Percentiles rank a stretch among this genome's conserved stretches.
Evolutionary conservation across 2,329 filamentous ascomycete species (phyloP).

Genomic region (Amylocarpus encephaloides): DNA sequence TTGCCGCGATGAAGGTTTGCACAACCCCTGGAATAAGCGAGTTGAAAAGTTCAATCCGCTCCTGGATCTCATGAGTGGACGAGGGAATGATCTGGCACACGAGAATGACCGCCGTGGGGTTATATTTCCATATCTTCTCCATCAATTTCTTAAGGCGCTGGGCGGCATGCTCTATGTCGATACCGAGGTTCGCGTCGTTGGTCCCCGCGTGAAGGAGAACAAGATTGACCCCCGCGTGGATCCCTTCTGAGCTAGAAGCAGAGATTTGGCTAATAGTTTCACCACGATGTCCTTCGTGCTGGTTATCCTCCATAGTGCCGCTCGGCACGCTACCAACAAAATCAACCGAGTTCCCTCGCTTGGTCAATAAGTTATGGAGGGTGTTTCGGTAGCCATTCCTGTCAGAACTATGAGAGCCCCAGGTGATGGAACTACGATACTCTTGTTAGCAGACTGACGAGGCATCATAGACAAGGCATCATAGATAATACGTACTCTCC

Average conservation of each 20-base stretch:
- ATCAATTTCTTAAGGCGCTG: slow-evolving; percentile 29
- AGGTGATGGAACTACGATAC: slow-evolving; percentile 35
- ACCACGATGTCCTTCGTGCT: slow-evolving; percentile 22
- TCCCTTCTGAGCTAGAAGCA: slow-evolving; percentile 3
- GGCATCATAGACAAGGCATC: too few relatives aligned
- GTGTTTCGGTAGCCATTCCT: slow-evolving; percentile 35
- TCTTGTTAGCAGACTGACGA: too few relatives aligned
- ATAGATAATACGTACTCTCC: too few relatives aligned
- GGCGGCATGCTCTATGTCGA: slow-evolving; percentile 26
- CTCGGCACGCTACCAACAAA: slow-evolving; percentile 28
- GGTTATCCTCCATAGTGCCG: slow-evolving; percentile 30
- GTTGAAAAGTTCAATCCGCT: slow-evolving; percentile 2
- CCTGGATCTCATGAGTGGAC: neutral
- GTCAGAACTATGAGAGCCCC: slow-evolving; percentile 27
- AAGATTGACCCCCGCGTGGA: neutral
- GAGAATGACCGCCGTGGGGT: slow-evolving; percentile 31
- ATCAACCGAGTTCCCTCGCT: slow-evolving; percentile 15
- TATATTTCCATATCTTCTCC: slow-evolving; percentile 26
- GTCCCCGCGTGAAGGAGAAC: slow-evolving; percentile 26
- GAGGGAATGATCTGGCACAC: slow-evolving; percentile 32
- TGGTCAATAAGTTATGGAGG: slow-evolving; percentile 20
- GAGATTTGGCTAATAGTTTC: slow-evolving; percentile 29
- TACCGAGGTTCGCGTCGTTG: slow-evolving; percentile 27
- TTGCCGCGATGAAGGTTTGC: neutral
- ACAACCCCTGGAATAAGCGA: slow-evolving; percentile 5